Conservation (phyloP, 2,329 filamentous ascomycete genomes). For the Lachnellula willkommii region DNA sequence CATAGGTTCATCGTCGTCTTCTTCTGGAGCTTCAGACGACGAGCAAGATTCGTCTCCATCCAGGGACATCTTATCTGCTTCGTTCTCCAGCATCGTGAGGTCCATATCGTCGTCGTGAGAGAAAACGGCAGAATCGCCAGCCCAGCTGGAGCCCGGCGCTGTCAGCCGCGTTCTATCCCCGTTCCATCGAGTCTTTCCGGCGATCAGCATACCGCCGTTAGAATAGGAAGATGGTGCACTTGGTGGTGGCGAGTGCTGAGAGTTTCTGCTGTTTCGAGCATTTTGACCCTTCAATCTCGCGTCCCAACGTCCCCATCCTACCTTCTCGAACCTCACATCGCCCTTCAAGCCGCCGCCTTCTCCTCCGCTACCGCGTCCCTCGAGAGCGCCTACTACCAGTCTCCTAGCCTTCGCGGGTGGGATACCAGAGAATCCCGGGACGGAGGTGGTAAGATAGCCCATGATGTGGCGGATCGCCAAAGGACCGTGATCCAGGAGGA, state of each 20-base stretch:
- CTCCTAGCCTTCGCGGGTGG: slow-evolving; percentile 84
- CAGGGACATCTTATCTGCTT: slow-evolving; percentile 93
- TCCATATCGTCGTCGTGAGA: slow-evolving; percentile 62
- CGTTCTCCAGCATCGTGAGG: slow-evolving; percentile 69
- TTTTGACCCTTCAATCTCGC: slow-evolving; percentile 67
- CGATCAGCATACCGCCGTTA: slow-evolving; percentile 51
- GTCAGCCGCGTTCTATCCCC: slow-evolving; percentile 45
- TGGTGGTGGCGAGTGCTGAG: slow-evolving; percentile 39
- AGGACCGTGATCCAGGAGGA: slow-evolving; percentile 83
- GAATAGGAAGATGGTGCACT: slow-evolving; percentile 39
- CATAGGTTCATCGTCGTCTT: slow-evolving; percentile 53
- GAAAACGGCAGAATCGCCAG: slow-evolving; percentile 68
- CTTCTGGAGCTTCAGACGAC: slow-evolving; percentile 64
- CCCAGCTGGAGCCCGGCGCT: slow-evolving; percentile 55
- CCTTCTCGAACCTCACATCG: slow-evolving; percentile 85
- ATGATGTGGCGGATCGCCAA: slow-evolving; percentile 93
- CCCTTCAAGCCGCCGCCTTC: slow-evolving; percentile 58
- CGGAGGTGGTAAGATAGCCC: slow-evolving; percentile 85
- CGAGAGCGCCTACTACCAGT: slow-evolving; percentile 85
- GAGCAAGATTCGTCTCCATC: slow-evolving; percentile 70
- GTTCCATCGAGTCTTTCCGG: slow-evolving; percentile 39
- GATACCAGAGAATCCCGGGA: slow-evolving; percentile 87
- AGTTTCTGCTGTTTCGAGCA: slow-evolving; percentile 35
- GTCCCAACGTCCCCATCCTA: slow-evolving; percentile 96
- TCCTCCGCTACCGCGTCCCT: slow-evolving; percentile 60